Base-by-base conservation (phyloP, 345 rosid species). In the Ailanthus altissimus region DNA sequence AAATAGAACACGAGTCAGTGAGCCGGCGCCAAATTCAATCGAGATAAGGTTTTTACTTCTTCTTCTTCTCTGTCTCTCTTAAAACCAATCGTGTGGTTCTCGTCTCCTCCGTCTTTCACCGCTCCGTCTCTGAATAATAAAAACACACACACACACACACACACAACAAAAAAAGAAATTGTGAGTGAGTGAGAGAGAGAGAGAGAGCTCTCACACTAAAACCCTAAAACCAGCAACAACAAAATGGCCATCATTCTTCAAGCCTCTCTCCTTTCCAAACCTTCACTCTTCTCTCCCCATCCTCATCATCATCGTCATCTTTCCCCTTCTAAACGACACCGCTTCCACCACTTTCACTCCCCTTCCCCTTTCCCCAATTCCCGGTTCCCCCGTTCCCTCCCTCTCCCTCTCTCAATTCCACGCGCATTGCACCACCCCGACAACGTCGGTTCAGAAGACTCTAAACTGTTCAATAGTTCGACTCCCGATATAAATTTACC, bases 231-330 rank as follows among this genome's bases (percentile, higher is more conserved):
- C 4, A n/a, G 53, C 25, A 12, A 56, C 40, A 21, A 8, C 77
- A 73, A 73, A n/a, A 92, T 92, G 95, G 77, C 90, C 76, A 71
- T 83, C 58, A 79, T 90, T 69, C 91, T 89, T 54, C 96, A 92
- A 87, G 94, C 96, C 75, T 88, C 91, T 50, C 90, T 90, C 63
- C 86, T 94, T 73, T 85, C 75, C 81, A 86, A 83, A 61, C 85
- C 89, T 60, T 87, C 86, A 26, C 81, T 74, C 32, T 78, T 77
- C 14, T 58, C 69, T 64, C 63, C 64, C 57, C 66, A 21, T 76
- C 23, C 80, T 60, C 63, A 71, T 23, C 67, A 46, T 76, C 23
- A 78, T 60, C 63, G 68, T 23, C 67, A 46, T 8, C 59, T 67
- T 21, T 60, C 79, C 23, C 60, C 78, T 70, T 57, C 68, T 1